These are phyloP conservation scores for Ajuga chamaepitys DNA, from an alignment of 257 asterid genomes.

Conservation along the genomic window DNA sequence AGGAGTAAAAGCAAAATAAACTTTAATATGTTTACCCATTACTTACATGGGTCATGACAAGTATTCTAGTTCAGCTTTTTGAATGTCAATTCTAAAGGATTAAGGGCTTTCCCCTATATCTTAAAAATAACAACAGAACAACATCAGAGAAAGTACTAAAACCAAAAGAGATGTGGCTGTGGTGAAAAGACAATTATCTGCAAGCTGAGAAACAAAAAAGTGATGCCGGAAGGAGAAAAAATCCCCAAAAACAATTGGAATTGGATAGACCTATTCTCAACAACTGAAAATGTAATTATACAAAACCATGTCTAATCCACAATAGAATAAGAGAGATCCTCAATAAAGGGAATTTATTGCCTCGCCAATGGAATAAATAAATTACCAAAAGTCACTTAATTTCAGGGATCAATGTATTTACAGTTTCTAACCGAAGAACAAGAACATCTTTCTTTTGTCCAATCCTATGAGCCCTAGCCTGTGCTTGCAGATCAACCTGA, in stretches of 20 bases:
- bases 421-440: constrained; percentile 97
- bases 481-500: constrained; percentile 99
- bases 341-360: not conserved
- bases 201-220: not conserved
- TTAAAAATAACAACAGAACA: not conserved
- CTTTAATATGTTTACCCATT: not conserved
- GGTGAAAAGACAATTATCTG: not conserved
- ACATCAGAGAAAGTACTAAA: not conserved
- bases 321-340: not conserved
- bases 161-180: not conserved
- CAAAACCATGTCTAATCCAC: not conserved
- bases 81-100: not conserved
- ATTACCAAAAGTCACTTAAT: not conserved
- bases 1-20: not conserved
- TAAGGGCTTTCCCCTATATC: not conserved
- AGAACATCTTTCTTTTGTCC: constrained; percentile 99
- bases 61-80: not conserved
- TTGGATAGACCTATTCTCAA: not conserved
- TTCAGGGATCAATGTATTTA: constrained; percentile 24
- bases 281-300: not conserved
- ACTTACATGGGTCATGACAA: not conserved
- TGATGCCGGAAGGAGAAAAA: not conserved
- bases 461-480: constrained; percentile 99
- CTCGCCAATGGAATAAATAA: not conserved
- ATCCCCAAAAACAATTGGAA: not conserved